These are phyloP conservation scores for Leishmania amazonensis DNA, from an alignment of 208 protist species.

Conservation along the genomic window DNA sequence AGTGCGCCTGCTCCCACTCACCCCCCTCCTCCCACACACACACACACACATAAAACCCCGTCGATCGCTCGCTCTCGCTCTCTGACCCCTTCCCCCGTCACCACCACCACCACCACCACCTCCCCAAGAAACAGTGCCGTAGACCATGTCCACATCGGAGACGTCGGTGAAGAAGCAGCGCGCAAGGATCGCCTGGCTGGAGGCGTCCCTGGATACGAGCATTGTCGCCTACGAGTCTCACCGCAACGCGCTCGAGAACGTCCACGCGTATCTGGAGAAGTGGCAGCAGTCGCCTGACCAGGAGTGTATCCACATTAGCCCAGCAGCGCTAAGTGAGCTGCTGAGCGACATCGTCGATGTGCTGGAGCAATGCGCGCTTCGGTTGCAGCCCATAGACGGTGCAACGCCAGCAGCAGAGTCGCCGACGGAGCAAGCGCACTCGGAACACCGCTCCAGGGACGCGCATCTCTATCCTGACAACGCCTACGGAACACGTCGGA, in stretches of 20 bases:
- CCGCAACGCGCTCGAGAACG: conserved; percentile 45
- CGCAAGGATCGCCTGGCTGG: conserved; percentile 34
- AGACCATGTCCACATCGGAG: neutral
- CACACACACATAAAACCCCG: too few species aligned
- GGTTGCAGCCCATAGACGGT: conserved; percentile 23
- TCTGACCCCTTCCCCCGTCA: neutral
- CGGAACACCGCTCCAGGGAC: neutral
- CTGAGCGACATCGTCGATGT: conserved; percentile 40
- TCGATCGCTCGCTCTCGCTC: neutral
- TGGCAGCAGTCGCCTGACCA: conserved; percentile 23
- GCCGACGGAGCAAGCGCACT: neutral
- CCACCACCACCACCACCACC: too few species aligned
- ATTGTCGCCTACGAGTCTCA: conserved; percentile 51
- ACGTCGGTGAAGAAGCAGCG: neutral
- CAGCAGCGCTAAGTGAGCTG: conserved; percentile 22
- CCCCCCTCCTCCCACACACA: too few species aligned
- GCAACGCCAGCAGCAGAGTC: neutral
- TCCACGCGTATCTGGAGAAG: conserved; percentile 33
- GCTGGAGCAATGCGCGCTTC: conserved; percentile 34
- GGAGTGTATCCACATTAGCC: conserved; percentile 34
- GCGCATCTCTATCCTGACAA: neutral
- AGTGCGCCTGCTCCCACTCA: too few species aligned
- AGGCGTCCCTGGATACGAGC: conserved; percentile 36
- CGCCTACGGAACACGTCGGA: neutral
- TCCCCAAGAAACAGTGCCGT: neutral